Conservation (phyloP, 257 asterid species). For the Thymus mandschuricus region DNA sequence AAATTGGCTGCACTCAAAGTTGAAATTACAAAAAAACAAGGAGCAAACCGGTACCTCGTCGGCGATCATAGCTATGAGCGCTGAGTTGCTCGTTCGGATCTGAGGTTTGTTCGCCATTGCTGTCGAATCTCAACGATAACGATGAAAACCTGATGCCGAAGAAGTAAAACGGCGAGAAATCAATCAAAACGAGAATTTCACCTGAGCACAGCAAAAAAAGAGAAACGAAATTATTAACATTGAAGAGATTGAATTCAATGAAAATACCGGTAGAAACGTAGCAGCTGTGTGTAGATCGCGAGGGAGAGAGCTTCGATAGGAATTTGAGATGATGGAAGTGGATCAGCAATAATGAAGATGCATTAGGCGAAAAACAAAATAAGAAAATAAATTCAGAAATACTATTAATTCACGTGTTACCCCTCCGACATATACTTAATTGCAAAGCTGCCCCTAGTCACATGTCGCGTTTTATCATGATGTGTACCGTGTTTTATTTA, state of each 20-base stretch:
- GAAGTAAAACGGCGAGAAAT: neutral
- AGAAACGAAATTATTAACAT: too few relatives aligned
- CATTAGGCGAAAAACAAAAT: neutral
- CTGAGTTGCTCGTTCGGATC: slow-evolving; percentile 78
- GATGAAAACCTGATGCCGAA: slow-evolving; percentile 29
- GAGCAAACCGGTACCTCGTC: slow-evolving; percentile 69
- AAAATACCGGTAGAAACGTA: neutral
- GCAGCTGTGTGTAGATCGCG: slow-evolving; percentile 22
- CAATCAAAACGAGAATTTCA: slow-evolving; percentile 12
- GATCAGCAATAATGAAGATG: slow-evolving; percentile 6
- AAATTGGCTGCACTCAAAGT: neutral
- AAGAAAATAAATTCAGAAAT: neutral
- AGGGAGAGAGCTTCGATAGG: slow-evolving; percentile 11
- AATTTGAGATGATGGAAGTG: slow-evolving; percentile 11
- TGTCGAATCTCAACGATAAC: neutral
- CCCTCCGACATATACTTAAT: neutral
- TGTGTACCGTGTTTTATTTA: too few relatives aligned
- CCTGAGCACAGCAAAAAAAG: too few relatives aligned
- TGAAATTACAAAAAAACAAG: neutral
- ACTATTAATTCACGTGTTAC: neutral
- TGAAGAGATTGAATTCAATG: neutral
- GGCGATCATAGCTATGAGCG: slow-evolving; percentile 93
- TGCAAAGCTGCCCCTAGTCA: neutral
- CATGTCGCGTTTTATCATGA: neutral
- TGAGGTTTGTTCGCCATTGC: slow-evolving; percentile 85